Conservation (phyloP, 2,329 filamentous ascomycete species). For the Parasarocladium wereldwijsianum region DNA sequence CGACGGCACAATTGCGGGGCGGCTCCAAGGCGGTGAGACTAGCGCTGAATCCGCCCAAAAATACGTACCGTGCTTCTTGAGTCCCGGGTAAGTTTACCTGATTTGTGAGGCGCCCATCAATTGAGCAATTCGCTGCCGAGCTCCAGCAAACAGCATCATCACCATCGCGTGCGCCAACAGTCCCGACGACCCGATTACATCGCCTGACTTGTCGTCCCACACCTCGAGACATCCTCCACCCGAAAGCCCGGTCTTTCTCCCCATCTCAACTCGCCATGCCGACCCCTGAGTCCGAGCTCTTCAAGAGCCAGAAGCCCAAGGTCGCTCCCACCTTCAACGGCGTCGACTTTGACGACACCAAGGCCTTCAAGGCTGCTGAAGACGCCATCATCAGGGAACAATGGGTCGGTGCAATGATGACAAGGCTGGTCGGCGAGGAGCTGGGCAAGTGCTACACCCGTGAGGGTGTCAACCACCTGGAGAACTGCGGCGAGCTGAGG, state of each 20-base stretch:
- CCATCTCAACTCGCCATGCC: slow-evolving; percentile 41
- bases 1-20: slow-evolving; percentile 19
- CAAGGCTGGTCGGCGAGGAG: slow-evolving; percentile 66
- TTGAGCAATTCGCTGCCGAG: too few species aligned
- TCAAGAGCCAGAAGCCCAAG: slow-evolving; percentile 71
- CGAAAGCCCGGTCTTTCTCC: background rate
- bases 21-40: slow-evolving; percentile 18
- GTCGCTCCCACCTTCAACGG: slow-evolving; percentile 75
- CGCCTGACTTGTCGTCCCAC: background rate
- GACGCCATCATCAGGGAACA: slow-evolving; percentile 73
- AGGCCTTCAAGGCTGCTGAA: slow-evolving; percentile 66
- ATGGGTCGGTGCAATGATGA: slow-evolving; percentile 87
- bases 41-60: background rate
- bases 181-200: background rate
- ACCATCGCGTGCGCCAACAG: background rate
- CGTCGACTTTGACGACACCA: slow-evolving; percentile 74
- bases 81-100: background rate
- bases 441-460: slow-evolving; percentile 73
- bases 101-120: too few species aligned
- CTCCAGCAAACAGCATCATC: slow-evolving; percentile 1
- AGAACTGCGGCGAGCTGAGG: slow-evolving; percentile 72
- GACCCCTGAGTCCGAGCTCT: slow-evolving; percentile 67
- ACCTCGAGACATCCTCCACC: background rate
- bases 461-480: slow-evolving; percentile 76
- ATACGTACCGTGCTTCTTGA: too few species aligned